These are phyloP conservation scores for Violaceomyces palustris DNA, from an alignment of 1,284 basidiomycete species.

Conservation along the genomic window DNA sequence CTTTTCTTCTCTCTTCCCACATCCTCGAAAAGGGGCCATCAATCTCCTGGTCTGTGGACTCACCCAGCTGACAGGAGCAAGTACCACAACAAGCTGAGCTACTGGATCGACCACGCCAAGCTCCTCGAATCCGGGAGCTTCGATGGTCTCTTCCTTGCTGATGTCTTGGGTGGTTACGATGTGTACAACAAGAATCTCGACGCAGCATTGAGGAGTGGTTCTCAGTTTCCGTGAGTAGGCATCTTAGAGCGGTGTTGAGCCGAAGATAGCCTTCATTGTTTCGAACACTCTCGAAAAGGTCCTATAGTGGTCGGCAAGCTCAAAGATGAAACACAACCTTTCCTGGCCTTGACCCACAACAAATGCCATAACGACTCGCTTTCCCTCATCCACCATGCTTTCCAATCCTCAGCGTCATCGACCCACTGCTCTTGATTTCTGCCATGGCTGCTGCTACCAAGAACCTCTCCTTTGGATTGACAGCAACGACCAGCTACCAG, in stretches of 20 bases:
- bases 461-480: conserved; percentile 44
- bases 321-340: too few species aligned
- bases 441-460: conserved; percentile 43
- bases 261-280: too few species aligned
- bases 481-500: conserved; percentile 47
- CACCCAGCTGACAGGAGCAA: conserved; percentile 32
- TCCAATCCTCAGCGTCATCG: conserved; percentile 18
- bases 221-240: conserved; percentile 44
- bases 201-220: conserved; percentile 36
- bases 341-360: too few species aligned
- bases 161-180: conserved; percentile 47
- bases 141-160: conserved; percentile 48
- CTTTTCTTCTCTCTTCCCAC: background rate
- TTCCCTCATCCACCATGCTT: conserved; percentile 1
- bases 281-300: too few species aligned
- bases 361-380: background rate
- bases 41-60: conserved; percentile 39
- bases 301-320: too few species aligned
- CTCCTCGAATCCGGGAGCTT: conserved; percentile 38
- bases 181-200: conserved; percentile 35
- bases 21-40: conserved; percentile 21
- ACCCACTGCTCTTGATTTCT: conserved; percentile 35
- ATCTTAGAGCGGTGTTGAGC: too few species aligned
- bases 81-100: conserved; percentile 40
- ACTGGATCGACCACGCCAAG: conserved; percentile 45